Base-by-base conservation (phyloP, 176 grass and related monocot genomes). In the Musa schizocarpa region DNA sequence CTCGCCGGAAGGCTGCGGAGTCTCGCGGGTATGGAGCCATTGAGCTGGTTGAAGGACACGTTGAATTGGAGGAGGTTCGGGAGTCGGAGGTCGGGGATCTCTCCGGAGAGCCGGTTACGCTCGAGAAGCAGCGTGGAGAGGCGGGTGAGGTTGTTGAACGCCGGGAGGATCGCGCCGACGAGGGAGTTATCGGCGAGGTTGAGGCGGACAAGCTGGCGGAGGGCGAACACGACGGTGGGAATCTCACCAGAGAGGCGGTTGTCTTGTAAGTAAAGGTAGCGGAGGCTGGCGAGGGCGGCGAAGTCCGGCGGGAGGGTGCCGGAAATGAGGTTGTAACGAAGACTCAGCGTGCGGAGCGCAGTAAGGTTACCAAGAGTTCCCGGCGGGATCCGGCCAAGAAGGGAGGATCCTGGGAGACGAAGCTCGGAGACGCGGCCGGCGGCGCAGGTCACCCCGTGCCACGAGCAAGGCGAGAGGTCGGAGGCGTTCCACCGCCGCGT, bases 351-450 rank as follows among this genome's bases (percentile, higher is more conserved):
- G 77, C 10, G 73, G 61, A 96, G 83, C 9, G 85, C 89, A 8
- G 92, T 96, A 19, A 96, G 92, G 76, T 90, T 96, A 1, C 92
- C 92, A 16, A 96, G 22, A 13, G 89, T 83, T 5, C 81, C 83
- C 0, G 3, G 20, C 0, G 92, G 92, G 1, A 96, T 79, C 73
- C 21, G 6, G 2, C 92, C 87, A 1, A 1, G 0, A 2, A 96
- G 84, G 0, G 52, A 21, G 48, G 82, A 74, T 0, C 59, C 89
- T 1, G 90, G 85, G 0, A 96, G 78, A 22, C 80, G 82, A 16
- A 96, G 73, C 69, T 73, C 65, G 2, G 74, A 55, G 49, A 96
- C 89, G 27, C 89, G 92, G 2, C 65, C 1, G 52, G n/a, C 1
- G 67, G 72, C 26, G 85, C 92, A 96, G 10, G 0, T 5, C 52